Evolutionary conservation across 2,329 filamentous ascomycete species (phyloP).

Genomic region (Penicillium janthinellum): DNA sequence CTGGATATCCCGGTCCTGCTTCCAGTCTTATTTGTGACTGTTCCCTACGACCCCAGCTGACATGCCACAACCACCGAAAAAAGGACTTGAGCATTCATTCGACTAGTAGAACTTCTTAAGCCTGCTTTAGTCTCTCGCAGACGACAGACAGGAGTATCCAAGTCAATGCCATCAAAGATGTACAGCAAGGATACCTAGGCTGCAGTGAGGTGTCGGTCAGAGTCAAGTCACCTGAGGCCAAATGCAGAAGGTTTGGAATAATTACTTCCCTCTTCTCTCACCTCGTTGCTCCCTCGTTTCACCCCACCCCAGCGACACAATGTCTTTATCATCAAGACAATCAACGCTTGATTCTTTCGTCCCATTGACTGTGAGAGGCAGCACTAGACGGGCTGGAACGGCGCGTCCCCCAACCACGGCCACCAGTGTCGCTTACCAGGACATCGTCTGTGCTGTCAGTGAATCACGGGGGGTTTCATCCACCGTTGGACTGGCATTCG

Average conservation of each 20-base stretch:
- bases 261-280: not conserved
- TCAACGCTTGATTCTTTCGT: slow-evolving; percentile 22
- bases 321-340: slow-evolving; percentile 16
- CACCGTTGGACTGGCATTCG: slow-evolving; percentile 79
- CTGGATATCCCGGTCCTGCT: no score
- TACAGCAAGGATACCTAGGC: no score
- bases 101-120: not conserved
- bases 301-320: slow-evolving; percentile 1
- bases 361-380: slow-evolving; percentile 28
- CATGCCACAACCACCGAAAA: not conserved
- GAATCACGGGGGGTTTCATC: slow-evolving; percentile 87
- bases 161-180: not conserved
- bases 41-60: not conserved
- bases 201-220: not conserved
- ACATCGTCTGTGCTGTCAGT: slow-evolving; percentile 83
- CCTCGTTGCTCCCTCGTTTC: not conserved
- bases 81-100: not conserved
- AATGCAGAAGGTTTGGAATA: not conserved
- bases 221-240: not conserved
- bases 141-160: not conserved
- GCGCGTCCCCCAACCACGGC: slow-evolving; percentile 57
- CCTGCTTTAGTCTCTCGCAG: no score
- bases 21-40: not conserved
- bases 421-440: slow-evolving; percentile 61
- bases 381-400: slow-evolving; percentile 55